Conservation (phyloP, 2,329 filamentous ascomycete species). For the Penicillium sp. region DNA sequence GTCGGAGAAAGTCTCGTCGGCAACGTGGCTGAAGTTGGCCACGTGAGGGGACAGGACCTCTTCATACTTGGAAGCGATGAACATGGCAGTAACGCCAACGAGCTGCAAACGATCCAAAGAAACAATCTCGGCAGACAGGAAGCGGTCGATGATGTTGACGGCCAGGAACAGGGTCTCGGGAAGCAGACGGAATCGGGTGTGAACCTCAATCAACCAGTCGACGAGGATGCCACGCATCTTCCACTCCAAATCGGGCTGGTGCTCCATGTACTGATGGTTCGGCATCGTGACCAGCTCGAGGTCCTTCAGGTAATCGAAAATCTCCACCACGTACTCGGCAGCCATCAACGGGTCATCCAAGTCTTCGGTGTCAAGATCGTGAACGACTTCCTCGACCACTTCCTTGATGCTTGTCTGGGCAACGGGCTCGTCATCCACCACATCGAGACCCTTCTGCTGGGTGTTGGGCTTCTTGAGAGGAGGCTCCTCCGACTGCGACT, state of each 20-base stretch:
- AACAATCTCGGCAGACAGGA: conserved; percentile 91
- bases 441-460: conserved; percentile 43
- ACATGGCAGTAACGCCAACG: conserved; percentile 97
- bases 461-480: conserved; percentile 61
- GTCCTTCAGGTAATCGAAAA: conserved; percentile 90
- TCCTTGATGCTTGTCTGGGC: conserved; percentile 37
- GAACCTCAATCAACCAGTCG: conserved; percentile 97
- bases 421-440: conserved; percentile 16
- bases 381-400: conserved; percentile 32
- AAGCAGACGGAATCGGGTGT: conserved; percentile 90
- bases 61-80: conserved; percentile 98
- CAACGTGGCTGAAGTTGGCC: conserved; percentile 92
- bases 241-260: conserved; percentile 94
- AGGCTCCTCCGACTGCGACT: conserved; percentile 56
- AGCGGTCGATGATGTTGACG: conserved; percentile 97
- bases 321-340: conserved; percentile 92
- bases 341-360: conserved; percentile 94
- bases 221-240: conserved; percentile 96
- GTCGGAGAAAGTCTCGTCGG: conserved; percentile 93
- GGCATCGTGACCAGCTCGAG: conserved; percentile 76
- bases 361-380: conserved; percentile 78
- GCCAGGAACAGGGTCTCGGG: conserved; percentile 95
- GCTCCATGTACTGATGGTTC: conserved; percentile 90
- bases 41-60: conserved; percentile 96
- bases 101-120: conserved; percentile 93